phyloP scores from a whole-genome alignment of 2,329 filamentous ascomycete genomes.

The Talaromyces sp. region DNA sequence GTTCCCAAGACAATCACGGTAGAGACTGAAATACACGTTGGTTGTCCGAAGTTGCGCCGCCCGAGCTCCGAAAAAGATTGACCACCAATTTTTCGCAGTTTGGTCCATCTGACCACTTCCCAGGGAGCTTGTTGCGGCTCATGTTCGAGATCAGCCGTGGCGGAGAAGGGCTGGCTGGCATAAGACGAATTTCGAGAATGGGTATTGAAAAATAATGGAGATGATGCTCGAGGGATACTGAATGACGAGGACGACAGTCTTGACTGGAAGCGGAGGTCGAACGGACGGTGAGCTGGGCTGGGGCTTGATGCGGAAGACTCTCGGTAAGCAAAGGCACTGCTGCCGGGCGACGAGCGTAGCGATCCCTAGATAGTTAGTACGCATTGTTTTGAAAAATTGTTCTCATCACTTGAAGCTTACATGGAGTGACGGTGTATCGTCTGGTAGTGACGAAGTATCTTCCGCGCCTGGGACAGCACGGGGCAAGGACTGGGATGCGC shows the following conservation, averaged over 20 bases:
- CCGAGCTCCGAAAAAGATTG: slow-evolving; percentile 91
- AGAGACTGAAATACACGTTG: slow-evolving; percentile 83
- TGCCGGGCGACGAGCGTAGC: slow-evolving; percentile 57
- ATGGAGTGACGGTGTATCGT: slow-evolving; percentile 78
- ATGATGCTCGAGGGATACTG: slow-evolving; percentile 61
- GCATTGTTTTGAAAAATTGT: neutral
- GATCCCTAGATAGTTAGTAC: slow-evolving; percentile 42
- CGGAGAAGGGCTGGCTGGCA: slow-evolving; percentile 57
- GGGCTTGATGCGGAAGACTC: slow-evolving; percentile 65
- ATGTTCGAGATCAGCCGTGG: slow-evolving; percentile 55
- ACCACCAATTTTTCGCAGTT: slow-evolving; percentile 77
- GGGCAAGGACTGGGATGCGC: slow-evolving; percentile 17
- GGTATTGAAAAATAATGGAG: slow-evolving; percentile 68
- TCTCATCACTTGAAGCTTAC: slow-evolving; percentile 44
- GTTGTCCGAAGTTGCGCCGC: slow-evolving; percentile 83
- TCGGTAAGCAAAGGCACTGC: slow-evolving; percentile 65
- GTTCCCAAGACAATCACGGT: slow-evolving; percentile 87
- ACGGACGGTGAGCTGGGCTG: slow-evolving; percentile 80
- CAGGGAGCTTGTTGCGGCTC: slow-evolving; percentile 76
- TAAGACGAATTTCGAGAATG: slow-evolving; percentile 79
- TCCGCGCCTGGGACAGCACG: slow-evolving; percentile 40
- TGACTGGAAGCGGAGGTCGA: slow-evolving; percentile 90
- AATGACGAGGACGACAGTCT: slow-evolving; percentile 63
- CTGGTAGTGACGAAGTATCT: slow-evolving; percentile 70
- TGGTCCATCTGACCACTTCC: slow-evolving; percentile 97